These are phyloP conservation scores for Nephelium lappaceum DNA, from an alignment of 345 rosid genomes.

Conservation along the genomic window DNA sequence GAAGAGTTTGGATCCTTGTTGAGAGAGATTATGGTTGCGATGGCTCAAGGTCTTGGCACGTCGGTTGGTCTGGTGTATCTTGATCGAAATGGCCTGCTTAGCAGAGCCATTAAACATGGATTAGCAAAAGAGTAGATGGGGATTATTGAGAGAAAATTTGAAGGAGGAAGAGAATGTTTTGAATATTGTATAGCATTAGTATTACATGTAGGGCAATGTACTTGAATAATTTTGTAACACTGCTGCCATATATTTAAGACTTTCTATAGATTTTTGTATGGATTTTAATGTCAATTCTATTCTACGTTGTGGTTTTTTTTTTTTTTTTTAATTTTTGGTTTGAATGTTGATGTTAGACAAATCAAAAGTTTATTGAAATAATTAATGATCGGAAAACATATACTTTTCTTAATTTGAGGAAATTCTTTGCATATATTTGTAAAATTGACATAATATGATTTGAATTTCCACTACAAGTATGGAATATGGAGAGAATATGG, in stretches of 20 bases:
- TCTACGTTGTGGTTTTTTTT: too few relatives aligned
- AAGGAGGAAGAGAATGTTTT: background rate
- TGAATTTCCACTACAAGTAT: too few relatives aligned
- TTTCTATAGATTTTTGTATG: background rate
- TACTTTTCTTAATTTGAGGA: too few relatives aligned
- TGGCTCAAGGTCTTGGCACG: conserved; percentile 40
- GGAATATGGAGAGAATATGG: too few relatives aligned
- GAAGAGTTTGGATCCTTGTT: conserved; percentile 26
- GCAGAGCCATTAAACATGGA: conserved; percentile 37
- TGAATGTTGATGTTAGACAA: too few relatives aligned
- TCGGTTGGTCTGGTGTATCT: conserved; percentile 30
- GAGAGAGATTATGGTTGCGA: conserved; percentile 40
- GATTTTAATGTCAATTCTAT: background rate
- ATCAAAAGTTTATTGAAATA: too few relatives aligned
- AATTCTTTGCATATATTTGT: too few relatives aligned
- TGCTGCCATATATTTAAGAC: too few relatives aligned
- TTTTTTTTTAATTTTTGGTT: too few relatives aligned
- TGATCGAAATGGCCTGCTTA: conserved; percentile 30
- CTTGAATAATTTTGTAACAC: background rate
- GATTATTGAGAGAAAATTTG: background rate
- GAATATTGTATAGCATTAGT: background rate
- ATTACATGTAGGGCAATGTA: background rate
- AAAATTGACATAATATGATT: too few relatives aligned
- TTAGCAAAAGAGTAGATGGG: background rate
- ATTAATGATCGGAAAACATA: too few relatives aligned